Percentiles rank a stretch among this genome's conserved stretches.
These are phyloP conservation scores for Fusarium pseudograminearum DNA, from an alignment of 2,329 filamentous ascomycete genomes.

Conservation along the genomic window DNA sequence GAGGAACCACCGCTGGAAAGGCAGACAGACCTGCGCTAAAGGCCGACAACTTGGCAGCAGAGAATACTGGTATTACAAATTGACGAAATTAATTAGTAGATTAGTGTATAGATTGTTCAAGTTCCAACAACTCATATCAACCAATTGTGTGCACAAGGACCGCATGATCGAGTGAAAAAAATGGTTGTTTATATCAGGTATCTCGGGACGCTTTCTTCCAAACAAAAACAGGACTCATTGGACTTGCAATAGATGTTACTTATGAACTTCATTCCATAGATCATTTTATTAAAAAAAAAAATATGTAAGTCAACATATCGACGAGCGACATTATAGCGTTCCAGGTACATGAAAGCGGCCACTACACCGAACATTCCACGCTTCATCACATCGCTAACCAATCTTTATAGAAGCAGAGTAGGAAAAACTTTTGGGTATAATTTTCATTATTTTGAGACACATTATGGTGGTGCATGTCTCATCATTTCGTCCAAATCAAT, in stretches of 20 bases:
- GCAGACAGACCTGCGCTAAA: constrained; percentile 10
- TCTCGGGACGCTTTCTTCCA: too few relatives aligned
- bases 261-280: too few relatives aligned
- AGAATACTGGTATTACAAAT: constrained; percentile 3
- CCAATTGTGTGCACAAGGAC: background rate
- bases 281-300: too few relatives aligned
- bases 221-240: too few relatives aligned
- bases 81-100: background rate
- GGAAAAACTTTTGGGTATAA: background rate
- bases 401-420: background rate
- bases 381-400: background rate
- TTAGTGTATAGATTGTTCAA: background rate
- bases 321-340: background rate
- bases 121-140: background rate
- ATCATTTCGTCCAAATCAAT: constrained; percentile 17
- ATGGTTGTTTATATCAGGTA: accelerated
- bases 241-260: too few relatives aligned
- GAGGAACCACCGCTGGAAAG: constrained; percentile 14
- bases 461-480: background rate
- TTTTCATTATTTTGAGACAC: background rate
- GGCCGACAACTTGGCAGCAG: constrained; percentile 5
- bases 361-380: background rate
- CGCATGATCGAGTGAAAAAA: too few relatives aligned
- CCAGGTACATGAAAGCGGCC: background rate
- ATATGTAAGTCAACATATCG: background rate